Evolutionary conservation across 768 basidiomycete species (phyloP), one percentile per base, ranked within the genome.

Genomic region (Mycena albidolilacea): DNA sequence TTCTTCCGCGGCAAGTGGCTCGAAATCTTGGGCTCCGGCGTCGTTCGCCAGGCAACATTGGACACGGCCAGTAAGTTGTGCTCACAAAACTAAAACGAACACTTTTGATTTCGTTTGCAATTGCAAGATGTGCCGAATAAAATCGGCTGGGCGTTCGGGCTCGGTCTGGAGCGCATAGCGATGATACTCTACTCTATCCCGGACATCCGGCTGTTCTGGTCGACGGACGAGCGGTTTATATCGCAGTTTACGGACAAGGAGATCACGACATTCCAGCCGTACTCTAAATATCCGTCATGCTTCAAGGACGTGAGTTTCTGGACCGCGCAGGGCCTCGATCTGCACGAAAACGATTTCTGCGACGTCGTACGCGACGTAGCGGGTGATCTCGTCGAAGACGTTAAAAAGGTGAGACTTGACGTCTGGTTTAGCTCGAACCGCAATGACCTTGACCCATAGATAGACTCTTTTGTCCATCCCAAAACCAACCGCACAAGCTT

Each of bases 121-220:
- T 69, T n/a, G 30, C 7, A 76, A 95, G 97, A 89, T 73, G 90
- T 97, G 3, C 84, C 88, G 1, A 84, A 94, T 78, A 97, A 97
- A 79, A 90, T 96, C 77, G 96, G 97, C 37, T 99, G 98, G 97
- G 98, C 98, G 0, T 99, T 98, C 78, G 98, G 98, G 35, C 91
- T 99, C 64, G 98, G 98, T 5, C 88, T 99, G 55, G 98, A 99
- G 80, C 91, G 98, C 41, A 97, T 99, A 75, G 96, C 97, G 17
- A 99, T 99, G 98, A 91, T 99, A 72, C 90, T 99, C 59, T 99
- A 93, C 84, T 93, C 92, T 15, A 97, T 99, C 64, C 98, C 97
- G 10, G 98, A 99, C 81, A 99, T 99, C 80, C 93, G 98, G 19
- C 86, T 99, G 15, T 99, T 99, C 87, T 99, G 98, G 98, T 97